phyloP scores from a whole-genome alignment of 2,329 filamentous ascomycete species.

The Colletotrichum echinochloae region DNA sequence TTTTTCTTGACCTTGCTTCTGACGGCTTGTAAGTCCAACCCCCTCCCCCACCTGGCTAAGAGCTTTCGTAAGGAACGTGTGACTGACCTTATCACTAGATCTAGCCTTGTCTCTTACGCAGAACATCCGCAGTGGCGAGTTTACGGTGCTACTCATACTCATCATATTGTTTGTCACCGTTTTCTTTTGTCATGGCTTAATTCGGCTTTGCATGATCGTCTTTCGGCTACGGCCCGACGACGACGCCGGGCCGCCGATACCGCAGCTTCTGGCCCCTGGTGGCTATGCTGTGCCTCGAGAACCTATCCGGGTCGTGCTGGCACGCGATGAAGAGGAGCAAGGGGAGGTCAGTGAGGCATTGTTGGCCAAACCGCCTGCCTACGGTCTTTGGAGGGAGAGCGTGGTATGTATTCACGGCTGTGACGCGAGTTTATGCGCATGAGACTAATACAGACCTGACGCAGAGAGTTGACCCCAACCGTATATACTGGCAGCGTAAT shows the following conservation, averaged over 20 bases:
- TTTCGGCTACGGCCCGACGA: conserved; percentile 56
- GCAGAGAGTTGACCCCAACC: conserved; percentile 81
- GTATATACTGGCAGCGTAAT: conserved; percentile 84
- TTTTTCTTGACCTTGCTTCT: conserved; percentile 69
- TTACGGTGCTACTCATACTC: conserved; percentile 84
- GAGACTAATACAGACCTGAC: conserved; percentile 19
- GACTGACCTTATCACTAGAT: conserved; percentile 63
- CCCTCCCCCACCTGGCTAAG: neutral
- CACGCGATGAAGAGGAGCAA: conserved; percentile 78
- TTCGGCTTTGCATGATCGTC: conserved; percentile 78
- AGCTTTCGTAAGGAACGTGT: neutral
- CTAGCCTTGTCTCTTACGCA: conserved; percentile 77
- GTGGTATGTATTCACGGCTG: conserved; percentile 67
- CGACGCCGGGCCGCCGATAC: conserved; percentile 43
- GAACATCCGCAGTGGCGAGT: conserved; percentile 73
- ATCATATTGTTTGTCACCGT: conserved; percentile 79
- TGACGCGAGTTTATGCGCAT: neutral
- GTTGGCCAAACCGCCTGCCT: conserved; percentile 80
- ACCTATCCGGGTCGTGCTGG: conserved; percentile 82
- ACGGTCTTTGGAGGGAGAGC: conserved; percentile 86
- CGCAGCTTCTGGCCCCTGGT: conserved; percentile 64
- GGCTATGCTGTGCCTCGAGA: conserved; percentile 77
- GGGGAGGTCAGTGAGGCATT: conserved; percentile 59
- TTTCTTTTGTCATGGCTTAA: conserved; percentile 83
- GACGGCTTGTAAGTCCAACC: conserved; percentile 72